Percentiles rank a stretch among this genome's conserved stretches.
phyloP scores from a whole-genome alignment of 2,329 filamentous ascomycete genomes.

The Alternaria ventricosa region DNA sequence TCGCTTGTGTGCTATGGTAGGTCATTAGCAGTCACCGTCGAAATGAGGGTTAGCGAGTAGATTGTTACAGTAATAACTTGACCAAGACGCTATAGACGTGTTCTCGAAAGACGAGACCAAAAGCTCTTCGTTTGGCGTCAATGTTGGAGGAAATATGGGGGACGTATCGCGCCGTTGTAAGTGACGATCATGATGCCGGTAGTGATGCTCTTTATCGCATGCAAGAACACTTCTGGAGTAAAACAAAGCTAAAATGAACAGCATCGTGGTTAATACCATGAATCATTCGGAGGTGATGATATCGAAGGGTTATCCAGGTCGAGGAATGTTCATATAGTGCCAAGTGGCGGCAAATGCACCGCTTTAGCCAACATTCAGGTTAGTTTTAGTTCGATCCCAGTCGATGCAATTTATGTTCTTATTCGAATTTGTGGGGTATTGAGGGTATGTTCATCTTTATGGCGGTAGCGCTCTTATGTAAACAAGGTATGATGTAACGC shows the following conservation, averaged over 20 bases:
- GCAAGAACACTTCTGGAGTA: background rate
- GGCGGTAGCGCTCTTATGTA: background rate
- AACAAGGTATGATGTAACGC: background rate
- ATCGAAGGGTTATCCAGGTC: background rate
- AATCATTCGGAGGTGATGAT: background rate
- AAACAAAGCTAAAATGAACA: background rate
- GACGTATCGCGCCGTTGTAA: slow-evolving; percentile 29
- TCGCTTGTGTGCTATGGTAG: slow-evolving; percentile 29
- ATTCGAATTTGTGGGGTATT: background rate
- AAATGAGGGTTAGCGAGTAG: background rate
- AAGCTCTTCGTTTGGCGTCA: slow-evolving; percentile 45
- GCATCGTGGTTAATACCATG: background rate
- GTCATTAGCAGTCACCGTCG: background rate
- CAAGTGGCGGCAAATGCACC: background rate
- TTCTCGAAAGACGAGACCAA: slow-evolving; percentile 49
- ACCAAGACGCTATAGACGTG: slow-evolving; percentile 45
- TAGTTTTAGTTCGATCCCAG: background rate
- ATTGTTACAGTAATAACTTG: slow-evolving; percentile 40
- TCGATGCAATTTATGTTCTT: background rate
- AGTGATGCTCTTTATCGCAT: slow-evolving; percentile 5
- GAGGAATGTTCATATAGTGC: background rate
- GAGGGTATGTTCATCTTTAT: background rate
- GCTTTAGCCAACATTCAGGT: background rate
- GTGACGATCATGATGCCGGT: slow-evolving; percentile 21
- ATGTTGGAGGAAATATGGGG: slow-evolving; percentile 35